phyloP scores from a whole-genome alignment of 768 basidiomycete species.

The Phlegmacium glaucopus region DNA sequence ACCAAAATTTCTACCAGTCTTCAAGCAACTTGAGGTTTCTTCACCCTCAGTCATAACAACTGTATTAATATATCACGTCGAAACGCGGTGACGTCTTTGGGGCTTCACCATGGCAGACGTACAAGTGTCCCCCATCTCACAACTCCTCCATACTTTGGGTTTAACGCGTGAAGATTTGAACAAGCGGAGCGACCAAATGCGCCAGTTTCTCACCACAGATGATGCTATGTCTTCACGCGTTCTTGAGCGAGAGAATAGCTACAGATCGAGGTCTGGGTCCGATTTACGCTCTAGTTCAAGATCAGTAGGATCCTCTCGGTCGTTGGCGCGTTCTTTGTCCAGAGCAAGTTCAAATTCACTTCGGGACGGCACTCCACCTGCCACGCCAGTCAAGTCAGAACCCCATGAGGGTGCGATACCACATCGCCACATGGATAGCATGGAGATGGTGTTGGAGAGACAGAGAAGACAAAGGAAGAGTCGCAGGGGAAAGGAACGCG shows the following conservation, averaged over 20 bases:
- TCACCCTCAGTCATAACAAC: slow-evolving; percentile 8
- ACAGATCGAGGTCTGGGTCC: slow-evolving; percentile 30
- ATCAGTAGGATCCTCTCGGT: slow-evolving; percentile 30
- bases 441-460: slow-evolving; percentile 76
- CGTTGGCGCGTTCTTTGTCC: slow-evolving; percentile 42
- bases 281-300: slow-evolving; percentile 34
- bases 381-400: slow-evolving; percentile 64
- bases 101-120: slow-evolving; percentile 35
- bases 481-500: slow-evolving; percentile 47
- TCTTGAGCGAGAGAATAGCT: slow-evolving; percentile 31
- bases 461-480: slow-evolving; percentile 59
- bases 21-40: slow-evolving; percentile 5
- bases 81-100: slow-evolving; percentile 4
- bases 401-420: slow-evolving; percentile 47
- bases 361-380: slow-evolving; percentile 52
- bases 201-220: slow-evolving; percentile 66
- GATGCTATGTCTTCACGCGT: slow-evolving; percentile 44
- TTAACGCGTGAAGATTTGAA: slow-evolving; percentile 74
- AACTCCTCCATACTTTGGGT: slow-evolving; percentile 66
- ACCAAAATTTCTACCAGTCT: slow-evolving; percentile 10
- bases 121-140: slow-evolving; percentile 65
- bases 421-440: slow-evolving; percentile 61
- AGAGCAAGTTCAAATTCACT: slow-evolving; percentile 47
- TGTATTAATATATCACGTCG: slow-evolving; percentile 13
- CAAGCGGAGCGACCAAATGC: slow-evolving; percentile 76